phyloP scores from a whole-genome alignment of 306 rosid genomes.

The Casuarina equisetifolia region DNA sequence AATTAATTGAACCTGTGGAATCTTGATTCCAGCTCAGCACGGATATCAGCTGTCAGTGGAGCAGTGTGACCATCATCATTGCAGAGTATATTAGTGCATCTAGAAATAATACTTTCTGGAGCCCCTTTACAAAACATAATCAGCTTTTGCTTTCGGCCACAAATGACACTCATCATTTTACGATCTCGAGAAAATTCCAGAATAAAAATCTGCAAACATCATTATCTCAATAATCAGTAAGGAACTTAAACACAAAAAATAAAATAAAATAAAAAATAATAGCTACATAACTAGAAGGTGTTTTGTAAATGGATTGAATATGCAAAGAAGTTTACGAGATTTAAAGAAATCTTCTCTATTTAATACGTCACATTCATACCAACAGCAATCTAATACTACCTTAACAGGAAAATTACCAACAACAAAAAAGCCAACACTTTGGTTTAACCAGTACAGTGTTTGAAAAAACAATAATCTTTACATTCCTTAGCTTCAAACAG shows the following conservation, averaged over 20 bases:
- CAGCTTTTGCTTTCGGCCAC: slow-evolving; percentile 78
- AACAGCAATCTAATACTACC: neutral
- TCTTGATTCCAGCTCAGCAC: slow-evolving; percentile 70
- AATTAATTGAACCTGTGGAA: slow-evolving; percentile 64
- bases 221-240: slow-evolving; percentile 31
- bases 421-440: no score
- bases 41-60: slow-evolving; percentile 69
- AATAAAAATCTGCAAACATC: slow-evolving; percentile 63
- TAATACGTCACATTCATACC: neutral
- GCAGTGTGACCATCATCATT: slow-evolving; percentile 68
- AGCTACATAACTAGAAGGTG: neutral
- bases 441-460: no score
- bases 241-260: neutral
- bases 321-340: neutral
- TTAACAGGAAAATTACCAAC: no score
- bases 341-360: neutral
- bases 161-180: slow-evolving; percentile 96
- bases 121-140: slow-evolving; percentile 92
- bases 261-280: neutral
- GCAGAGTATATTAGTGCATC: slow-evolving; percentile 79
- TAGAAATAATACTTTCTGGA: slow-evolving; percentile 86
- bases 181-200: slow-evolving; percentile 93
- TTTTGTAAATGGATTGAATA: neutral
- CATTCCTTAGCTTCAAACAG: no score
- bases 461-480: no score